phyloP scores from a whole-genome alignment of 345 rosid genomes.

The Mercurialis annua region DNA sequence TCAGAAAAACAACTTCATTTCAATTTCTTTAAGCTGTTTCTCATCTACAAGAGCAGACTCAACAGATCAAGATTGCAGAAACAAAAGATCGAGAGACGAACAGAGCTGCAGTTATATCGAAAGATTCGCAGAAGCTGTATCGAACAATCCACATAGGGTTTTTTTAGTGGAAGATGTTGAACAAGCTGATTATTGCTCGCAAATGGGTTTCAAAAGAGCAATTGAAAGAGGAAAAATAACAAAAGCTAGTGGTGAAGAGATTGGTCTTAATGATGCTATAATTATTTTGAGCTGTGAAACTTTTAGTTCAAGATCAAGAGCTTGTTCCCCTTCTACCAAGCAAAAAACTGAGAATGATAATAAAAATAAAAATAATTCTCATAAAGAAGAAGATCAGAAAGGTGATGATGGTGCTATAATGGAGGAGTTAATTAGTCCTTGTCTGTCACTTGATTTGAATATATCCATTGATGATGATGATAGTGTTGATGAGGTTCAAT shows the following conservation, averaged over 20 bases:
- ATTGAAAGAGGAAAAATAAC: conserved; percentile 59
- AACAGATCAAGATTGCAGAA: conserved; percentile 49
- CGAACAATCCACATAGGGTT: conserved; percentile 61
- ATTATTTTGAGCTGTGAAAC: conserved; percentile 76
- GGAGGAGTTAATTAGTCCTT: conserved; percentile 37
- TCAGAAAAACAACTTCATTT: conserved; percentile 39
- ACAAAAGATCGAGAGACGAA: conserved; percentile 64
- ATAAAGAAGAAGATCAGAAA: conserved; percentile 27
- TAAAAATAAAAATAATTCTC: conserved; percentile 4
- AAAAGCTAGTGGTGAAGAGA: conserved; percentile 42
- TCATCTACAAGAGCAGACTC: conserved; percentile 58
- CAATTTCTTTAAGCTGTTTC: conserved; percentile 55
- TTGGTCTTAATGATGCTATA: conserved; percentile 57
- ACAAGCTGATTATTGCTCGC: conserved; percentile 62
- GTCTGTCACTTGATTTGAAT: conserved; percentile 66
- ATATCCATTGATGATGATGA: conserved; percentile 58
- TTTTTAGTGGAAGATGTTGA: conserved; percentile 75
- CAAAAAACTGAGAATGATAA: conserved; percentile 28
- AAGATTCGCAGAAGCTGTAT: conserved; percentile 60
- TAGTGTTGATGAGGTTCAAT: conserved; percentile 33
- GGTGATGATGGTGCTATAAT: neutral
- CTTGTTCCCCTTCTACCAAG: conserved; percentile 48
- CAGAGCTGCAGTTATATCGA: conserved; percentile 54
- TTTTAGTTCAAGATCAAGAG: conserved; percentile 68
- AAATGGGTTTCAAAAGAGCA: conserved; percentile 64